Conservation (phyloP, 768 basidiomycete genomes). For the Phylloporus sp. region DNA sequence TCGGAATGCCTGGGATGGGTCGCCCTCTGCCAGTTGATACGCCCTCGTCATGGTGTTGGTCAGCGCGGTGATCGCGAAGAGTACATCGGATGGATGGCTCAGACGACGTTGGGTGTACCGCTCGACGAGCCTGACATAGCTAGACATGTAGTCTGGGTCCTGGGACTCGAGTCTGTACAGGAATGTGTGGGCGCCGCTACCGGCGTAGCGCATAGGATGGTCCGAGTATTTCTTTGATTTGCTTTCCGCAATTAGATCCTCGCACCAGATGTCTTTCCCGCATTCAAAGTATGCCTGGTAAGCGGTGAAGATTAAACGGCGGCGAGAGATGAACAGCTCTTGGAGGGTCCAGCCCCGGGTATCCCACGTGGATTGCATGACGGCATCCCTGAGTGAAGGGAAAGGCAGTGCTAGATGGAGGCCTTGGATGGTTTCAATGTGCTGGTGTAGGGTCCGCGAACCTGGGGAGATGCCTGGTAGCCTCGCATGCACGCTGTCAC, state of each 20-base stretch:
- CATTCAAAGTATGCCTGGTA: neutral
- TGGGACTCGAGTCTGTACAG: neutral
- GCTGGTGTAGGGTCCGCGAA: neutral
- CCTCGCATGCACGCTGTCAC: neutral
- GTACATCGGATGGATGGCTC: neutral
- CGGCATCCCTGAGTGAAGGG: neutral
- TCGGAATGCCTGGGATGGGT: neutral
- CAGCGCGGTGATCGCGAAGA: neutral
- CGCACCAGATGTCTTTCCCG: neutral
- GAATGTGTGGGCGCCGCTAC: neutral
- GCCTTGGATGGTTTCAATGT: neutral
- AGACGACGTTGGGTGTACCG: neutral
- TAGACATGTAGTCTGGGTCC: neutral
- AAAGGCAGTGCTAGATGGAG: neutral
- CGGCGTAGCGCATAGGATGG: neutral
- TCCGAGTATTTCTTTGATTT: neutral
- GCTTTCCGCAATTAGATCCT: neutral
- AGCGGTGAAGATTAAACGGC: neutral
- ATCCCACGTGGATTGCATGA: neutral
- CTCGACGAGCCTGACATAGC: neutral
- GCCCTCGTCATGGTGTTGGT: neutral
- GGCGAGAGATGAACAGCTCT: neutral
- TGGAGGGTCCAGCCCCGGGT: constrained; percentile 5
- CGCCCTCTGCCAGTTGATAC: neutral
- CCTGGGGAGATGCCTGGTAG: neutral